phyloP scores from a whole-genome alignment of 2,329 filamentous ascomycete genomes.

The Cylindrodendrum hubeiense region DNA sequence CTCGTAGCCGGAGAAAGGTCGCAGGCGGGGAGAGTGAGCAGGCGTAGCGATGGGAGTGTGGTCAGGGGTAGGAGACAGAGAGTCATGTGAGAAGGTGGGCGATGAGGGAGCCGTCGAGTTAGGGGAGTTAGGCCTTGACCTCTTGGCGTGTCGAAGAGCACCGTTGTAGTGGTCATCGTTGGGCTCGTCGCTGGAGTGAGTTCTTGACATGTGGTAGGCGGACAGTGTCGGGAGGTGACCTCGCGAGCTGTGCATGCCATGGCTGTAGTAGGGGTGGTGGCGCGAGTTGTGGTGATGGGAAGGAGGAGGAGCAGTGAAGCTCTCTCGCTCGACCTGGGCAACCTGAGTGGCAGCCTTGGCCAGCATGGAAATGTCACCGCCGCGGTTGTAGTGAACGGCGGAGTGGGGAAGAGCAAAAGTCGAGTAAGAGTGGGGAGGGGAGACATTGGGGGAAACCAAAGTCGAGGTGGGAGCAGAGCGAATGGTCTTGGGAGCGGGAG shows the following conservation, averaged over 20 bases:
- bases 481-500: constrained; percentile 80
- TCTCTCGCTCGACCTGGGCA: constrained; percentile 73
- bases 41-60: constrained; percentile 99
- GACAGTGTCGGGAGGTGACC: constrained; percentile 81
- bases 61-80: constrained; percentile 93
- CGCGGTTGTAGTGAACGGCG: constrained; percentile 64
- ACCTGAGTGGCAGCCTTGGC: constrained; percentile 72
- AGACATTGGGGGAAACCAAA: constrained; percentile 93
- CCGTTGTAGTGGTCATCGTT: constrained; percentile 81
- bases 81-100: constrained; percentile 96
- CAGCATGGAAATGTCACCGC: constrained; percentile 69
- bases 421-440: constrained; percentile 90
- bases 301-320: constrained; percentile 52
- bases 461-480: constrained; percentile 90
- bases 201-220: constrained; percentile 94
- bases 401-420: constrained; percentile 70
- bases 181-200: constrained; percentile 84
- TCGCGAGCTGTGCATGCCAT: constrained; percentile 62
- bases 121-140: constrained; percentile 92
- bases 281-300: constrained; percentile 59
- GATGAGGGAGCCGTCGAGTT: constrained; percentile 97
- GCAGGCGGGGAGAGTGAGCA: constrained; percentile 91
- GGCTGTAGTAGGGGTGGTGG: constrained; percentile 67
- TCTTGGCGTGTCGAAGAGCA: constrained; percentile 80
- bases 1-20: constrained; percentile 82